These are phyloP conservation scores for Solanum piurae DNA, from an alignment of 257 asterid genomes.

Conservation along the genomic window DNA sequence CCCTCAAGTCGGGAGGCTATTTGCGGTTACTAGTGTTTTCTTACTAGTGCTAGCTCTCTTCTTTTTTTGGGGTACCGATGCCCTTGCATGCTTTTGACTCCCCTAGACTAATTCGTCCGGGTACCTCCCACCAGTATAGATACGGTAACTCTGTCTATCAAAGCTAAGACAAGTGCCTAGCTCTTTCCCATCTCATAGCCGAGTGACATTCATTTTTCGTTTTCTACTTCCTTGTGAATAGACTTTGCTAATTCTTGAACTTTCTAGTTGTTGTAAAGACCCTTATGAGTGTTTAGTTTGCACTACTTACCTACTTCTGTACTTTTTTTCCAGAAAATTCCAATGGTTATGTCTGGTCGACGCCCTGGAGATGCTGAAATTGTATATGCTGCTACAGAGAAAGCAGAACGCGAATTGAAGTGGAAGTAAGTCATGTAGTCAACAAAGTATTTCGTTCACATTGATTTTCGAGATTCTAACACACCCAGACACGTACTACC, in stretches of 20 bases:
- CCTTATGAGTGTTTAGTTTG: background rate
- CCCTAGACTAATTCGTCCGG: background rate
- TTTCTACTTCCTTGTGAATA: background rate
- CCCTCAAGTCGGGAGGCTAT: background rate
- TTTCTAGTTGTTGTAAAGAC: background rate
- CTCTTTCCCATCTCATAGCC: background rate
- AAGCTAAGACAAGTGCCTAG: background rate
- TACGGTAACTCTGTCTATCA: background rate
- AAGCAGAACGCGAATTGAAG: conserved; percentile 76
- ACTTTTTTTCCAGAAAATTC: conserved; percentile 46
- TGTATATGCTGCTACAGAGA: conserved; percentile 75
- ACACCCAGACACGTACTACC: background rate
- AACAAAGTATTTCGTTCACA: background rate
- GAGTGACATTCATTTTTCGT: background rate
- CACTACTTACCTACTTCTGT: background rate
- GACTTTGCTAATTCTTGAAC: background rate
- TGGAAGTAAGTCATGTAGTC: conserved; percentile 67
- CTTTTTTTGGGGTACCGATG: background rate
- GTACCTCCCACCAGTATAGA: background rate
- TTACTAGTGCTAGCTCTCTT: background rate
- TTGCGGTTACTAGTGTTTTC: background rate
- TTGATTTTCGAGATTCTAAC: background rate
- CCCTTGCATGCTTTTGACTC: background rate
- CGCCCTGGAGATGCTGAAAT: conserved; percentile 98
- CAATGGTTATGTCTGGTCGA: conserved; percentile 69